Base-by-base conservation (phyloP, 148 eudicot species). In the Cornus controversa region DNA sequence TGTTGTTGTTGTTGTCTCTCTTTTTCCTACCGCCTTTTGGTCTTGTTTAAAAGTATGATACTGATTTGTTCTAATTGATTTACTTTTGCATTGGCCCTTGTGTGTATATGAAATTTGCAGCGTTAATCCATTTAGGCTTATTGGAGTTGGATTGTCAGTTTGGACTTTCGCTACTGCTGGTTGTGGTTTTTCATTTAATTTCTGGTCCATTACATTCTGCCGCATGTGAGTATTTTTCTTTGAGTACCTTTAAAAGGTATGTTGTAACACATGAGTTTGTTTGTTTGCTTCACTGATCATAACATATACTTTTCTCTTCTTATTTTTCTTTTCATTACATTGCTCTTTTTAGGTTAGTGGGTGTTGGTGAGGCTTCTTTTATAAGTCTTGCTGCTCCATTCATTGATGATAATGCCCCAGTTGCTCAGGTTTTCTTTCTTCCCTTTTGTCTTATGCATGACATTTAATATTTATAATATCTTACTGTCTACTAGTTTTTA, bases 311-410 rank as follows among this genome's bases (percentile, higher is more conserved):
- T 79, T 24, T 7, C 22, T 71, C 3, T 42, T 15, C 4, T 37
- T 60, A 24, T 40, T 79, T 18, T 8, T 23, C 27, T 4, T 71
- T 3, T 45, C 9, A 10, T 37, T 60, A 29, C 29, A 42, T 60
- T 76, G 31, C 73, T 37, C 73, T 78, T 58, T 37, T 65, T 81
- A 96, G 99, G 99, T 87, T 96, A 77, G 99, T 96, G 71, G 98
- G 99, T 86, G 99, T 93, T 66, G 99, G 99, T 34, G 98, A 96
- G 90, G 99, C 99, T 66, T 96, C 98, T 75, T 96, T 96, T 79
- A 88, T 96, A 78, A 93, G 99, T 80, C 99, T 96, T 90, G 99
- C 99, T 69, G 97, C 99, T 78, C 98, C 98, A 25, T 96, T 89
- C 80, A 96, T 96, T 80, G 99, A 96, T 75, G 99, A 96, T 77